Evolutionary conservation across 2,329 filamentous ascomycete genomes (phyloP), one percentile per base, ranked within the genome.

Genomic region (Fusarium sp.): DNA sequence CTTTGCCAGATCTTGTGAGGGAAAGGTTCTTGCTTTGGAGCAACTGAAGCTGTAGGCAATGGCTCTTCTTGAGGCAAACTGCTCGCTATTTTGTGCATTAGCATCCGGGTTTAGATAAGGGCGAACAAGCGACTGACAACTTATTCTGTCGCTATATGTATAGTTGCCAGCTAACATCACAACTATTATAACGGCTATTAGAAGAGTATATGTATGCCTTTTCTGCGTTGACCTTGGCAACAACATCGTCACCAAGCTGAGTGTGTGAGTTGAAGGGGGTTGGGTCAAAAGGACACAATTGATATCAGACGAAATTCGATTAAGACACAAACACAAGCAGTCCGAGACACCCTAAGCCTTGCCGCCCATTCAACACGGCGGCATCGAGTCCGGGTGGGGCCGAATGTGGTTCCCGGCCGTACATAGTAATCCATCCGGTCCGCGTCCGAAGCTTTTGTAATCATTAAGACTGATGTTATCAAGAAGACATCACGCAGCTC

Each of bases 1-100:
- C 72, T 76, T 47, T 77, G 75, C 75, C 75, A 77, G 13, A 77
- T 75, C 56, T 77, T 77, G 14, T 43, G 39, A 37, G 69, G 70
- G 23, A 72, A 60, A 10, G 54, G 31, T 17, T 57, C n/a, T 17
- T 18, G 41, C 41, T 63, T 57, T 20, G 23, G 42, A 29, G 31
- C 9, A 17, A 15, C 27, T 1, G 25, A 14, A 36, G 46, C 20
- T 6, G 45, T 48, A 20, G 49, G 45, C 4, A 35, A n/a, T 15
- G 41, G 18, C 0, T 10, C n/a, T 25, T 33, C 20, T 50, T 31
- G 18, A n/a, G 33, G n/a, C 3, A 45, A 18, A 11, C 13, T 48
- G 8, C 21, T 59, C 31, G 33, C 64, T 67, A 27, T 56, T 20
- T 17, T 20, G 10, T 29, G 10, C 5, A 45, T 67, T 17, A 67